These are phyloP conservation scores for Bocquillonia castaneifolia DNA, from an alignment of 441 rosid species.

Conservation along the genomic window DNA sequence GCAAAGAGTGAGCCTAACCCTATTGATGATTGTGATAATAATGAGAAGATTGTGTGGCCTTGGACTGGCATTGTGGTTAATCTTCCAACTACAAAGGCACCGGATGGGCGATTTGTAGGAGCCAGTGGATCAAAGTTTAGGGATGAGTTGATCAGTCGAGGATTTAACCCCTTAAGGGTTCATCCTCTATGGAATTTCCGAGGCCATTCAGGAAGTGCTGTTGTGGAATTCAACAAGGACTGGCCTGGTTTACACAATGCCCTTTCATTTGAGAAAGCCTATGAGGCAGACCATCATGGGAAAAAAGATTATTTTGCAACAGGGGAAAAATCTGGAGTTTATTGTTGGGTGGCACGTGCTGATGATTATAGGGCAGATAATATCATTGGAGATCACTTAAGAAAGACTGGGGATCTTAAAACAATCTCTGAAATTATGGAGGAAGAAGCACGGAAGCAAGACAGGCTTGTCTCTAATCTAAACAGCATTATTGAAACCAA, in stretches of 20 bases:
- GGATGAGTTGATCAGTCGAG: slow-evolving; percentile 62
- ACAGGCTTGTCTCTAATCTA: slow-evolving; percentile 55
- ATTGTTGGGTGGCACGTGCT: slow-evolving; percentile 94
- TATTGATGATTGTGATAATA: slow-evolving; percentile 37
- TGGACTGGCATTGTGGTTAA: slow-evolving; percentile 84
- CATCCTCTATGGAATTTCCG: slow-evolving; percentile 71
- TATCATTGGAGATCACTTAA: slow-evolving; percentile 68
- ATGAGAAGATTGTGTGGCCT: slow-evolving; percentile 91
- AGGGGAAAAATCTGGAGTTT: slow-evolving; percentile 45
- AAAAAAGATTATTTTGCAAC: slow-evolving; percentile 57
- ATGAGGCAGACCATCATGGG: slow-evolving; percentile 70
- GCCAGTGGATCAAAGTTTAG: slow-evolving; percentile 83
- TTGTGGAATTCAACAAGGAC: slow-evolving; percentile 75
- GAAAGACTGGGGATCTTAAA: slow-evolving; percentile 76
- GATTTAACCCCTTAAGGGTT: slow-evolving; percentile 78
- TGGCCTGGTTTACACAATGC: slow-evolving; percentile 95
- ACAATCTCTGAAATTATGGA: slow-evolving; percentile 66
- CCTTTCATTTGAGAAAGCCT: slow-evolving; percentile 76
- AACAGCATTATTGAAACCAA: slow-evolving; percentile 46
- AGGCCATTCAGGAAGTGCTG: slow-evolving; percentile 84
- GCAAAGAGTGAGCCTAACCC: slow-evolving; percentile 27
- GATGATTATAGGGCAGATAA: slow-evolving; percentile 61
- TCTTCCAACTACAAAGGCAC: slow-evolving; percentile 52
- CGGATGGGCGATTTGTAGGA: slow-evolving; percentile 69
- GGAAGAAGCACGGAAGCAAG: slow-evolving; percentile 81